Evolutionary conservation across 257 asterid species (phyloP).

Genomic region (Galeopsis tetrahit): DNA sequence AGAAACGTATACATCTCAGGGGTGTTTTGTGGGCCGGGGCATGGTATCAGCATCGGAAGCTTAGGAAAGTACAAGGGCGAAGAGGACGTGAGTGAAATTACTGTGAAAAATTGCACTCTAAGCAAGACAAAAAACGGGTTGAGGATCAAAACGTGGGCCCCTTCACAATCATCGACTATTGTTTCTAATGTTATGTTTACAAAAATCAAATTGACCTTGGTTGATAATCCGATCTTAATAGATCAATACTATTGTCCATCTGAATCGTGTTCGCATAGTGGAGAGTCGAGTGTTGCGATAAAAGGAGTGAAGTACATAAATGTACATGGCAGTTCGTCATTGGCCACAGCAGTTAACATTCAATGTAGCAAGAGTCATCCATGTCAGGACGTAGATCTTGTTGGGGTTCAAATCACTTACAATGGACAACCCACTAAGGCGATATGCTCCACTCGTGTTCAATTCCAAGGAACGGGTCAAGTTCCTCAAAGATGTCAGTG

Average conservation of each 20-base stretch:
- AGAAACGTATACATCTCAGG: constrained; percentile 36
- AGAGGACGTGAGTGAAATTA: constrained; percentile 40
- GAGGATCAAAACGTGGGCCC: constrained; percentile 70
- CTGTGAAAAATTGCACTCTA: constrained; percentile 39
- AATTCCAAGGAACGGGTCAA: background rate
- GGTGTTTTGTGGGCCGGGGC: constrained; percentile 68
- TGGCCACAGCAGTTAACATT: background rate
- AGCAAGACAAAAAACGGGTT: constrained; percentile 49
- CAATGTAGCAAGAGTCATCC: background rate
- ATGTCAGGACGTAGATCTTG: too few relatives aligned
- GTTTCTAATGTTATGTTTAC: constrained; percentile 42
- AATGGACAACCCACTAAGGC: background rate
- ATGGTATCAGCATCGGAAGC: constrained; percentile 69
- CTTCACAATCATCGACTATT: constrained; percentile 25
- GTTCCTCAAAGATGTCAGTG: background rate
- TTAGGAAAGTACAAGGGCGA: constrained; percentile 38
- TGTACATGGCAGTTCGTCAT: background rate
- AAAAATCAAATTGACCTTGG: constrained; percentile 38
- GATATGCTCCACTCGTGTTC: background rate
- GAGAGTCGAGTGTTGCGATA: constrained; percentile 38
- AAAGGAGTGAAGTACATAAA: constrained; percentile 28
- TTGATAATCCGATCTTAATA: constrained; percentile 55
- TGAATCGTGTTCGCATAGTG: background rate
- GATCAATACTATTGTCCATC: constrained; percentile 60
- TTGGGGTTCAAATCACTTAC: background rate